These are phyloP conservation scores for Hansenula lynferdii DNA, from an alignment of 1,139 yeast genomes.

Conservation along the genomic window DNA sequence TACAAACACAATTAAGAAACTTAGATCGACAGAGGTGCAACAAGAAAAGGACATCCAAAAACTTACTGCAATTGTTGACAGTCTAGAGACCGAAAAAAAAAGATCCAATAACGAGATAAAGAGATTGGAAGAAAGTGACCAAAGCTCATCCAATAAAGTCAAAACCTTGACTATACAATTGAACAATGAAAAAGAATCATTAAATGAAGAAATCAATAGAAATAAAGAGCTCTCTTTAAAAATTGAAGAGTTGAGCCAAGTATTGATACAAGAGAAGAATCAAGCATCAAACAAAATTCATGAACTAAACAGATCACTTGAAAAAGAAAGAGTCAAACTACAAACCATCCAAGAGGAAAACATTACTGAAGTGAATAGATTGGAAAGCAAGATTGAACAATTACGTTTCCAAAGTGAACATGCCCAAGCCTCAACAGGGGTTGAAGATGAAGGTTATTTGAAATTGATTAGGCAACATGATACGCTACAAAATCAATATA, in stretches of 20 bases:
- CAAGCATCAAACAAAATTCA: slow-evolving; percentile 28
- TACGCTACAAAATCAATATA: slow-evolving; percentile 61
- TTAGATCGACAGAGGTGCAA: slow-evolving; percentile 47
- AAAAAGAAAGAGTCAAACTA: slow-evolving; percentile 24
- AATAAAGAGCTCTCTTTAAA: slow-evolving; percentile 30
- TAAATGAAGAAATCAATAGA: slow-evolving; percentile 32
- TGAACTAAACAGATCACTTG: slow-evolving; percentile 24
- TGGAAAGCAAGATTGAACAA: slow-evolving; percentile 38
- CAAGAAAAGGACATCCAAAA: slow-evolving; percentile 42
- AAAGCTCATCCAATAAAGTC: slow-evolving; percentile 20
- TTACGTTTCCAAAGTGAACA: slow-evolving; percentile 36
- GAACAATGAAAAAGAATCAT: slow-evolving; percentile 30
- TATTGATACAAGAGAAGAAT: slow-evolving; percentile 33
- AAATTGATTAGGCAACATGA: slow-evolving; percentile 36
- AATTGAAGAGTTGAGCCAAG: slow-evolving; percentile 38
- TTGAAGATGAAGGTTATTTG: slow-evolving; percentile 28
- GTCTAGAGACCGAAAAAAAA: slow-evolving; percentile 28
- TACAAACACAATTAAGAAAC: slow-evolving; percentile 60
- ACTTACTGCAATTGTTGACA: slow-evolving; percentile 31
- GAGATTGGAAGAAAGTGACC: slow-evolving; percentile 20
- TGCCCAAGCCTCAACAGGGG: slow-evolving; percentile 22
- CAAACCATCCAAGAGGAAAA: slow-evolving; percentile 33
- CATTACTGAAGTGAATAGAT: slow-evolving; percentile 35
- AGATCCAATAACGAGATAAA: slow-evolving; percentile 14
- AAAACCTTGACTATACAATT: slow-evolving; percentile 33